Evolutionary conservation across 2,329 filamentous ascomycete species (phyloP).

Genomic region (Allantophomopsis lycopodina): DNA sequence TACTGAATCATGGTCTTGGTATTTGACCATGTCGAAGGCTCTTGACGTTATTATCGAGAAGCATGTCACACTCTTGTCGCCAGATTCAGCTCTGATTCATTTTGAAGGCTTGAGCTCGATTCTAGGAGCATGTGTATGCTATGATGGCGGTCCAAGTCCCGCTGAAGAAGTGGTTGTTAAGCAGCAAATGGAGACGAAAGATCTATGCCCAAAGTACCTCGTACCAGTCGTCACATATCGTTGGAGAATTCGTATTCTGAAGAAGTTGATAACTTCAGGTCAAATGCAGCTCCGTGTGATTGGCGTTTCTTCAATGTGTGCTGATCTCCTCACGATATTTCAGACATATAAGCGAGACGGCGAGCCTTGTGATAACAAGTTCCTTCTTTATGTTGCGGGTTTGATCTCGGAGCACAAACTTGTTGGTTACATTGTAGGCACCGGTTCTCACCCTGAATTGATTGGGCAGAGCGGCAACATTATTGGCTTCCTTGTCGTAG

Average conservation of each 20-base stretch:
- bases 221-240: conserved; percentile 39
- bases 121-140: conserved; percentile 23
- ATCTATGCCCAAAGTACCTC: conserved; percentile 23
- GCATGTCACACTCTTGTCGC: conserved; percentile 34
- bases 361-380: conserved; percentile 25
- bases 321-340: conserved; percentile 55
- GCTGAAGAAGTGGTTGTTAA: conserved; percentile 7
- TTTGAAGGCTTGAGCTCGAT: conserved; percentile 30
- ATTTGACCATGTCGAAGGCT: no score
- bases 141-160: conserved; percentile 7
- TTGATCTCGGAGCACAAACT: conserved; percentile 59
- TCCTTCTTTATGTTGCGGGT: conserved; percentile 54
- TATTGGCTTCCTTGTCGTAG: conserved; percentile 75
- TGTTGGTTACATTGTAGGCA: conserved; percentile 76
- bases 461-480: conserved; percentile 73
- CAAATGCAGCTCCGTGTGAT: conserved; percentile 84
- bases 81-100: conserved; percentile 26
- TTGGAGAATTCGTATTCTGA: conserved; percentile 58
- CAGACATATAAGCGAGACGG: conserved; percentile 28
- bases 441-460: conserved; percentile 85
- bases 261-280: conserved; percentile 64
- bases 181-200: conserved; percentile 12
- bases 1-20: no score
- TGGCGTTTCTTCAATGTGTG: conserved; percentile 63
- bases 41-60: conserved; percentile 31